Evolutionary conservation across 345 rosid species (phyloP).

Genomic region (Excoecaria cochinchinensis): DNA sequence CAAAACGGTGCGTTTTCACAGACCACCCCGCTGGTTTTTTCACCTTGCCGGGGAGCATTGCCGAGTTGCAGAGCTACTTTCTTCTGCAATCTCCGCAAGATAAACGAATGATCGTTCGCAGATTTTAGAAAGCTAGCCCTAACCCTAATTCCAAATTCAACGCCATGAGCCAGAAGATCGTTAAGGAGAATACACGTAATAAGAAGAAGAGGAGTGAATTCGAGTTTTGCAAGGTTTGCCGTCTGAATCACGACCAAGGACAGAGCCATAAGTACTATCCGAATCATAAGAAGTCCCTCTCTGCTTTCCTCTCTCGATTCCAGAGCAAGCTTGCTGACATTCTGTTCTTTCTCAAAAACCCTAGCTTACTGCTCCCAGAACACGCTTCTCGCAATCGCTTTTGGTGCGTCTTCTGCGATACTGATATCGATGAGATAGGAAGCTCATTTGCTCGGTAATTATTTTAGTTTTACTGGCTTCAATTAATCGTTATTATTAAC

Average conservation of each 20-base stretch:
- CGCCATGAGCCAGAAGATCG: slow-evolving; percentile 11
- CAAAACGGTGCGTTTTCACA: slow-evolving; percentile 10
- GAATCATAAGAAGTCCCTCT: slow-evolving; percentile 58
- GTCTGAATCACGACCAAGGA: slow-evolving; percentile 70
- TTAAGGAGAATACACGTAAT: slow-evolving; percentile 9
- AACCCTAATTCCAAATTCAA: neutral
- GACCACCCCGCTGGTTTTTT: neutral
- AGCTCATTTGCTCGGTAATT: slow-evolving; percentile 73
- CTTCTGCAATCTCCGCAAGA: slow-evolving; percentile 7
- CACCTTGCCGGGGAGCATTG: neutral
- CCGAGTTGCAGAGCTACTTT: neutral
- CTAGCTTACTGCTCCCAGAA: slow-evolving; percentile 51
- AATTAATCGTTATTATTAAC: neutral
- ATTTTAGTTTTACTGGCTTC: neutral
- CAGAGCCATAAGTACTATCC: slow-evolving; percentile 72
- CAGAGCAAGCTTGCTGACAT: slow-evolving; percentile 54
- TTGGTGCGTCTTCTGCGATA: slow-evolving; percentile 86
- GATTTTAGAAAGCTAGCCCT: neutral
- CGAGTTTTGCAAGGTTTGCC: slow-evolving; percentile 77
- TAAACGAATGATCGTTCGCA: neutral
- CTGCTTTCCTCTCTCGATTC: slow-evolving; percentile 59
- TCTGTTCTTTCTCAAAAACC: slow-evolving; percentile 64
- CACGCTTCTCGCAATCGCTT: slow-evolving; percentile 58
- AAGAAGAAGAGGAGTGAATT: slow-evolving; percentile 37
- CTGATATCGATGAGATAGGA: slow-evolving; percentile 54